phyloP scores from a whole-genome alignment of 768 basidiomycete genomes.

The Clavaria fumosa region DNA sequence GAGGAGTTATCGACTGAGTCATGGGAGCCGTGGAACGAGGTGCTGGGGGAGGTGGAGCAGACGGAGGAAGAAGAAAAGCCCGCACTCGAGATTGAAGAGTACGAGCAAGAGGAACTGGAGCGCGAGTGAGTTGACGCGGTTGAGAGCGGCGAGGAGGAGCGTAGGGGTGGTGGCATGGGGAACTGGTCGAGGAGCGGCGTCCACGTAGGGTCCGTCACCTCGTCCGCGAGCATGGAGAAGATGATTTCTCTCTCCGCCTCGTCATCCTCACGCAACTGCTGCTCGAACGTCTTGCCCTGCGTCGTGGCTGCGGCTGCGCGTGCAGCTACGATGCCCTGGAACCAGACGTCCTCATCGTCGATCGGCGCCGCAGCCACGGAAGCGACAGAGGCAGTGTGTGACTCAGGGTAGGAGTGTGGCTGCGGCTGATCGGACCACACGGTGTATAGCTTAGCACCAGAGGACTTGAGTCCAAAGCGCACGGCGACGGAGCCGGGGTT shows the following conservation, averaged over 20 bases:
- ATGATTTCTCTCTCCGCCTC: slow-evolving; percentile 55
- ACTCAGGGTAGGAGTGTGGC: too few relatives aligned
- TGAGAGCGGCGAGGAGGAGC: slow-evolving; percentile 45
- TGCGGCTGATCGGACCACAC: slow-evolving; percentile 54
- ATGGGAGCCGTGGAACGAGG: too few relatives aligned
- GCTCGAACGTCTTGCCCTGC: slow-evolving; percentile 49
- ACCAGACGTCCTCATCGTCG: neutral
- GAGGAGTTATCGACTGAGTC: slow-evolving; percentile 23
- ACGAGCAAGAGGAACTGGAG: slow-evolving; percentile 54
- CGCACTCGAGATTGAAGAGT: slow-evolving; percentile 57
- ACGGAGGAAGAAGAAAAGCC: slow-evolving; percentile 40
- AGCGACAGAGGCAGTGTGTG: slow-evolving; percentile 14
- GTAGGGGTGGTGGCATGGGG: slow-evolving; percentile 30
- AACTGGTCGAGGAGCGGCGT: slow-evolving; percentile 51
- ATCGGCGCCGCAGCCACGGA: slow-evolving; percentile 7
- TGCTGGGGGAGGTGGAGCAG: too few relatives aligned
- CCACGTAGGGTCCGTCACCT: slow-evolving; percentile 56
- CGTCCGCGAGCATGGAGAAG: slow-evolving; percentile 60
- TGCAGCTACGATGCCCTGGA: too few relatives aligned
- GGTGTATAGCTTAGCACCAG: slow-evolving; percentile 28
- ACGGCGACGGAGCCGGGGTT: slow-evolving; percentile 68
- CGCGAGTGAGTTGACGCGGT: slow-evolving; percentile 48
- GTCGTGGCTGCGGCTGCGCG: neutral
- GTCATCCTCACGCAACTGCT: slow-evolving; percentile 60
- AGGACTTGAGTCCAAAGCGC: slow-evolving; percentile 31